Evolutionary conservation across 768 basidiomycete species (phyloP), one percentile per base, ranked within the genome.

Genomic region (Kwoniella sp.): DNA sequence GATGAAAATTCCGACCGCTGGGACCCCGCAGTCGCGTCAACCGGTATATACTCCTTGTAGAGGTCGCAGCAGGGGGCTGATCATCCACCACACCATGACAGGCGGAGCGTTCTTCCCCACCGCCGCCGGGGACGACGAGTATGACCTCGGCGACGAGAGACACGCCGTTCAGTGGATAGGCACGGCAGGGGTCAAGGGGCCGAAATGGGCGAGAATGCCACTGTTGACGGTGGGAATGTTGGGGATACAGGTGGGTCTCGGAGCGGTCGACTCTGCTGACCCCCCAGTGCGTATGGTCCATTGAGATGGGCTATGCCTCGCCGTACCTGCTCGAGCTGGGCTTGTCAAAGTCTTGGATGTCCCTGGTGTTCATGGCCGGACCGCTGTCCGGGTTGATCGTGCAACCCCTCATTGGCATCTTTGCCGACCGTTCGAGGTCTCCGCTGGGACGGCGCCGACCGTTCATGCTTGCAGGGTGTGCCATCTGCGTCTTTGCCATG

Each of bases 261-360:
- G 23, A 25, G 5, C 23, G 10, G 14, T 25, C 26, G n/a, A 11
- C 28, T 1, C 25, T 36, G 45, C 33, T 57, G 22, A 31, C 37
- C 12, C 25, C 2, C 2, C 46, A 71, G 64, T 71, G 72, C 37
- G 82, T 93, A 40, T 95, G 92, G 92, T 86, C 86, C 1, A 85
- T 93, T 11, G 91, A 95, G 67, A 91, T 95, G 88, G 85, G 88
- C 0, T 91, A 93, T 57, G 78, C 78, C n/a, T 77, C 90, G 0
- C 92, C 91, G 0, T 96, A 93, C 73, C 80, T 96, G 1, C 79
- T 91, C 46, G 88, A 89, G 0, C 82, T 95, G 0, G 92, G 92
- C 12, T 77, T 95, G 11, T 83, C 85, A 2, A 93, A 89, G 74
- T 85, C 87, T 2, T 79, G 80, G 55, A 89, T 95, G 83, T 85